Conservation (phyloP, 306 rosid species). For the Vigna angularis region DNA sequence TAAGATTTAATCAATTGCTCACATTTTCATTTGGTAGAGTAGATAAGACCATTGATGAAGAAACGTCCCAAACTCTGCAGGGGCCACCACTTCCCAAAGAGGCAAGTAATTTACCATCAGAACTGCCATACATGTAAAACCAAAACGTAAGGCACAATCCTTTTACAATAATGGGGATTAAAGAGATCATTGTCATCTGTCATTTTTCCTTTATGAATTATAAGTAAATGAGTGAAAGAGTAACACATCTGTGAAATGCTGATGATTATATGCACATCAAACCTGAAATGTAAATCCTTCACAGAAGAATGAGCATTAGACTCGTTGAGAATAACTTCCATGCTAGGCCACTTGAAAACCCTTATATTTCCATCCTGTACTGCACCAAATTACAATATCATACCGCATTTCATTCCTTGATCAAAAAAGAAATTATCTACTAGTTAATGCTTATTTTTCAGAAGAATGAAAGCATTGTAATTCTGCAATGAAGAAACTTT, state of each 20-base stretch:
- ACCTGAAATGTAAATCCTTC: slow-evolving; percentile 94
- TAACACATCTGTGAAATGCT: slow-evolving; percentile 15
- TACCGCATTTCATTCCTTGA: slow-evolving; percentile 39
- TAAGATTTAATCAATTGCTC: slow-evolving; percentile 49
- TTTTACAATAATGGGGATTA: slow-evolving; percentile 38
- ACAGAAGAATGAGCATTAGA: slow-evolving; percentile 68
- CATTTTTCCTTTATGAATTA: slow-evolving; percentile 26
- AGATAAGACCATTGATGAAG: slow-evolving; percentile 62
- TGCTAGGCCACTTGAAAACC: slow-evolving; percentile 94
- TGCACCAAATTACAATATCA: slow-evolving; percentile 68
- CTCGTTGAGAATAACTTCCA: slow-evolving; percentile 72
- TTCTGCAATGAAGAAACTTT: slow-evolving; percentile 57
- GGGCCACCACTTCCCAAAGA: slow-evolving; percentile 89
- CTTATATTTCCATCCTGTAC: slow-evolving; percentile 91
- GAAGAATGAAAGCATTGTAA: slow-evolving; percentile 48
- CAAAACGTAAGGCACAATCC: slow-evolving; percentile 44
- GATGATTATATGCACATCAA: slow-evolving; percentile 37
- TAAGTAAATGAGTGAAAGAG: slow-evolving; percentile 14
- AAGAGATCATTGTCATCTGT: slow-evolving; percentile 14
- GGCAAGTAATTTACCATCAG: slow-evolving; percentile 79
- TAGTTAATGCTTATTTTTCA: slow-evolving; percentile 34
- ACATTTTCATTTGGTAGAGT: slow-evolving; percentile 75
- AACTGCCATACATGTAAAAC: slow-evolving; percentile 62
- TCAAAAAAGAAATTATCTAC: slow-evolving; percentile 29
- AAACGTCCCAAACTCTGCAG: slow-evolving; percentile 88